Evolutionary conservation across 768 basidiomycete genomes (phyloP).

Genomic region (Cyclocybe cylindracea): DNA sequence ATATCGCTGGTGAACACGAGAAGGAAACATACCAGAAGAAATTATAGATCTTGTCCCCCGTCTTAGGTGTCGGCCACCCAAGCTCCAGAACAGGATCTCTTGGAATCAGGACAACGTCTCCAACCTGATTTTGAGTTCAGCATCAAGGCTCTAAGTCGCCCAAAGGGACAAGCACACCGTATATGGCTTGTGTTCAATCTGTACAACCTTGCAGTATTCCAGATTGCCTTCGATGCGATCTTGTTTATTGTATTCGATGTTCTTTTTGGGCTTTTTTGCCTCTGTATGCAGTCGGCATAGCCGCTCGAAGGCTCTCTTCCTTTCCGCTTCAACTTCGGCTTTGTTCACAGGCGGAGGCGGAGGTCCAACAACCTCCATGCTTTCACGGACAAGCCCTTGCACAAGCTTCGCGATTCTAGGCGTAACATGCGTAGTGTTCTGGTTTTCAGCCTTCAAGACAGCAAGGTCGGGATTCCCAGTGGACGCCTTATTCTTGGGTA

Average conservation of each 20-base stretch:
- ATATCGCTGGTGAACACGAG: not conserved
- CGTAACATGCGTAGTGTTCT: slow-evolving; percentile 63
- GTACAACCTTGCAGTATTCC: slow-evolving; percentile 37
- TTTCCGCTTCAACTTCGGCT: slow-evolving; percentile 24
- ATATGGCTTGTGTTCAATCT: slow-evolving; percentile 45
- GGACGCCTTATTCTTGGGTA: slow-evolving; percentile 15
- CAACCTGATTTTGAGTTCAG: slow-evolving; percentile 41
- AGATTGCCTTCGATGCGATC: slow-evolving; percentile 35
- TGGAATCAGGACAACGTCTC: slow-evolving; percentile 61
- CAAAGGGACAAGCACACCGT: slow-evolving; percentile 30
- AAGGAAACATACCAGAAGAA: slow-evolving; percentile 60
- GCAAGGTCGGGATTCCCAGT: slow-evolving; percentile 54
- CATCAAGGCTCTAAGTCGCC: not conserved
- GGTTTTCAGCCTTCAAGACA: slow-evolving; percentile 55
- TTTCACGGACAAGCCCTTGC: slow-evolving; percentile 51
- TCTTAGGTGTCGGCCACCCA: slow-evolving; percentile 31
- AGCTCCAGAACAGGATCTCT: slow-evolving; percentile 29
- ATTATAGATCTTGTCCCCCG: slow-evolving; percentile 44
- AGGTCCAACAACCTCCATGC: slow-evolving; percentile 53
- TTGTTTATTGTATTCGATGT: slow-evolving; percentile 27
- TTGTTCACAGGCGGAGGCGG: slow-evolving; percentile 32
- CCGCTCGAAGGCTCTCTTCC: slow-evolving; percentile 19
- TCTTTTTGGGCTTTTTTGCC: slow-evolving; percentile 23
- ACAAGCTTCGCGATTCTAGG: slow-evolving; percentile 57
- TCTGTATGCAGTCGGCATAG: slow-evolving; percentile 29